Percentiles rank a stretch among this genome's conserved stretches.
Evolutionary conservation across 208 protist genomes (phyloP).

Genomic region (Novymonas esmeraldas): DNA sequence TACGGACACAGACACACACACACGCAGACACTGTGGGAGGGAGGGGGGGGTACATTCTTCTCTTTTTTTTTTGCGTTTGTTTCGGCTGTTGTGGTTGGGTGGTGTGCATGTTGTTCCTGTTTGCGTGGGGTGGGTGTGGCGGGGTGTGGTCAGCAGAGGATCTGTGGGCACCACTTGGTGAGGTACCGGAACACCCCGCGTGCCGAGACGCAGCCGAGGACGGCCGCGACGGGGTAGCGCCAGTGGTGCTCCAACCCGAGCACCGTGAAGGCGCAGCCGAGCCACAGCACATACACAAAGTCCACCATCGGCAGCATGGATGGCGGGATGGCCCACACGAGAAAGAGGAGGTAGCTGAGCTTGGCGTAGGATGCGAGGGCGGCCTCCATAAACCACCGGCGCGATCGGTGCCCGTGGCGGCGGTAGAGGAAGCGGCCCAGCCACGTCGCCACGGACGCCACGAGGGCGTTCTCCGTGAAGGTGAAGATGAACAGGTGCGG

Average conservation of each 20-base stretch:
- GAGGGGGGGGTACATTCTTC: too few relatives aligned
- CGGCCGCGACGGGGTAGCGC: conserved; percentile 32
- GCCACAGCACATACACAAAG: conserved; percentile 68
- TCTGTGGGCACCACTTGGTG: conserved; percentile 55
- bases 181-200: conserved; percentile 64
- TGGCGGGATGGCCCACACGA: conserved; percentile 79
- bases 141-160: conserved; percentile 10
- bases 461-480: conserved; percentile 61
- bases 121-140: neutral
- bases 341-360: conserved; percentile 69
- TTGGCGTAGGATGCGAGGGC: conserved; percentile 63
- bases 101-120: too few relatives aligned
- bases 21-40: too few relatives aligned
- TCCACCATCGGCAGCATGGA: conserved; percentile 70
- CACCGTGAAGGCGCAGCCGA: conserved; percentile 54
- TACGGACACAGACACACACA: too few relatives aligned
- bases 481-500: conserved; percentile 65
- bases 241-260: conserved; percentile 33
- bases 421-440: conserved; percentile 42
- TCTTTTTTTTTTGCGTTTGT: too few relatives aligned
- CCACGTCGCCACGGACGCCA: conserved; percentile 53
- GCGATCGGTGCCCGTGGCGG: conserved; percentile 40
- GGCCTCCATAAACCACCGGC: conserved; percentile 59
- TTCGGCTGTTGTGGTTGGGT: too few relatives aligned
- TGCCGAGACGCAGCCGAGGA: conserved; percentile 36